Evolutionary conservation across 257 asterid genomes (phyloP).

Genomic region (Ilex asprella): DNA sequence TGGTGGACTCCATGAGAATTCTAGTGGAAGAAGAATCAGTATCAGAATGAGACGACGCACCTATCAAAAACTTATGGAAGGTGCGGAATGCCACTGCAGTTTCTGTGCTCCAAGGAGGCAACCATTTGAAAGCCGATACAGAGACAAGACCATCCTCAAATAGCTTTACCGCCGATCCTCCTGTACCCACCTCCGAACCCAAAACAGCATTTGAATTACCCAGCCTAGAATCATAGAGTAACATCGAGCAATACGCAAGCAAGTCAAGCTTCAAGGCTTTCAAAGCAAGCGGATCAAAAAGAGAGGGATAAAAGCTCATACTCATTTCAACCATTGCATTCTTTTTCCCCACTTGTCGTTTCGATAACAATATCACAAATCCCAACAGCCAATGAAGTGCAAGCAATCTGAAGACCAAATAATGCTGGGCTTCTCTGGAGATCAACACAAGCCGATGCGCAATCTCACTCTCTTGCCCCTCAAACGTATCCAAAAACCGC

Average conservation of each 20-base stretch:
- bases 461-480: constrained; percentile 68
- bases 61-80: constrained; percentile 70
- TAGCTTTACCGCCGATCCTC: constrained; percentile 47
- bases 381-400: constrained; percentile 84
- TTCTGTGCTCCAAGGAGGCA: constrained; percentile 94
- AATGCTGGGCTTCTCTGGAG: constrained; percentile 65
- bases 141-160: constrained; percentile 77
- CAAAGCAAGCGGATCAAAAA: constrained; percentile 78
- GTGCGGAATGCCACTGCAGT: constrained; percentile 86
- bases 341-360: constrained; percentile 43
- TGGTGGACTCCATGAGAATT: constrained; percentile 37
- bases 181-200: constrained; percentile 26
- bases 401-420: constrained; percentile 60
- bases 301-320: constrained; percentile 59
- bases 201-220: constrained; percentile 25
- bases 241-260: constrained; percentile 59
- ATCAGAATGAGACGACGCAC: constrained; percentile 56
- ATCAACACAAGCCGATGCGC: constrained; percentile 52
- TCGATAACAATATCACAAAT: constrained; percentile 40
- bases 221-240: constrained; percentile 17
- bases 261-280: constrained; percentile 86
- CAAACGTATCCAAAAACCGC: constrained; percentile 55
- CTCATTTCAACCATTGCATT: constrained; percentile 53
- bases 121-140: constrained; percentile 82
- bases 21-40: constrained; percentile 27